A percentile compares a stretch with the other conserved stretches of the same genome.
Conservation (phyloP, 352 stramenopile species). For the Phytophthora fragariaefolia region DNA sequence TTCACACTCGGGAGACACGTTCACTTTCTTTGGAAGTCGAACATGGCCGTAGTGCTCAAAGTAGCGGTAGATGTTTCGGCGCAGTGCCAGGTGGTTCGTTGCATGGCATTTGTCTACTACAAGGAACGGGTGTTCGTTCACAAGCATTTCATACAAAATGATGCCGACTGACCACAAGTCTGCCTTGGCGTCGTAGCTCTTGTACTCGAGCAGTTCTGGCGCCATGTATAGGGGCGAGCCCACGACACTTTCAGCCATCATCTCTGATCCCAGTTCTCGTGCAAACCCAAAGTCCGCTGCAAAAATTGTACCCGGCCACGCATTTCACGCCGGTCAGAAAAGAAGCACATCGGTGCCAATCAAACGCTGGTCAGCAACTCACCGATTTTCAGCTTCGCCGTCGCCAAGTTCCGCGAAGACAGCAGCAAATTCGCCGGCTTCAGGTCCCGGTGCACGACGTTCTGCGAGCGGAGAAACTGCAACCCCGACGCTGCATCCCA, state of each 20-base stretch:
- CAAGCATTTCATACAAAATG: slow-evolving; percentile 88
- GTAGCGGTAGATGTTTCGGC: slow-evolving; percentile 81
- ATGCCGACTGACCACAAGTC: slow-evolving; percentile 85
- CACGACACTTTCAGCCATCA: slow-evolving; percentile 82
- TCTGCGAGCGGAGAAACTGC: slow-evolving; percentile 78
- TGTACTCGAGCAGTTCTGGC: slow-evolving; percentile 83
- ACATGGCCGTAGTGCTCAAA: slow-evolving; percentile 67
- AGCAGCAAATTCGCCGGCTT: slow-evolving; percentile 82
- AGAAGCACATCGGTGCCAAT: no score
- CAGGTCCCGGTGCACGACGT: slow-evolving; percentile 79
- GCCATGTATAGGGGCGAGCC: slow-evolving; percentile 85
- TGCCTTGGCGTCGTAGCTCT: slow-evolving; percentile 85
- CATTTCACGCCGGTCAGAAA: slow-evolving; percentile 26
- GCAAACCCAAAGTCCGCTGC: slow-evolving; percentile 81
- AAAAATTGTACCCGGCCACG: not conserved
- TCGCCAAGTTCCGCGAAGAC: slow-evolving; percentile 67
- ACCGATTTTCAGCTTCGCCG: slow-evolving; percentile 84
- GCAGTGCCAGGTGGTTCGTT: slow-evolving; percentile 79
- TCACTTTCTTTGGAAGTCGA: slow-evolving; percentile 55
- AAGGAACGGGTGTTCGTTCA: slow-evolving; percentile 80
- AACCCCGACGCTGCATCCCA: slow-evolving; percentile 59
- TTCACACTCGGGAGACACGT: slow-evolving; percentile 69
- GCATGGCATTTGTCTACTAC: slow-evolving; percentile 77
- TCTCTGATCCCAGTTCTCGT: slow-evolving; percentile 68
- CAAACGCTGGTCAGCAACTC: slow-evolving; percentile 29